These are phyloP conservation scores for Hypoxylon sp. DNA, from an alignment of 2,329 filamentous ascomycete species.

Conservation along the genomic window DNA sequence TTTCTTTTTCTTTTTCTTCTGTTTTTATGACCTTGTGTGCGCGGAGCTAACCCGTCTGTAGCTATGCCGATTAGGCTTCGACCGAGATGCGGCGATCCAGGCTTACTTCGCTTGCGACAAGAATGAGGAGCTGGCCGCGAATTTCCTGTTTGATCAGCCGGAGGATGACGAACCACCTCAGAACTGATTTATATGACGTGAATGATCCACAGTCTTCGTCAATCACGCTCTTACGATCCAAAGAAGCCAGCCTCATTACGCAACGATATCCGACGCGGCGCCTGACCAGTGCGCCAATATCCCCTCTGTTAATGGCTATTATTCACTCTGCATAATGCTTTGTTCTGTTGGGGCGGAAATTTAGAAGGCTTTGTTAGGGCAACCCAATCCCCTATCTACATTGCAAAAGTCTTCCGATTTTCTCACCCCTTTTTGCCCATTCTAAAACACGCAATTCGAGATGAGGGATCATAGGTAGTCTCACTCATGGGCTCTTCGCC, in stretches of 20 bases:
- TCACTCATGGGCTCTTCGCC: constrained; percentile 6
- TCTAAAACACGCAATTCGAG: constrained; percentile 19
- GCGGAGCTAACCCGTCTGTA: constrained; percentile 54
- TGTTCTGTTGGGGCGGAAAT: constrained; percentile 15
- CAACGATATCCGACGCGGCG: constrained; percentile 33
- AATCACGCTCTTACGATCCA: constrained; percentile 37
- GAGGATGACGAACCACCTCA: constrained; percentile 77
- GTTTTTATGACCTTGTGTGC: constrained; percentile 19
- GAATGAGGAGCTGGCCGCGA: constrained; percentile 97
- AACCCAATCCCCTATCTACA: not conserved
- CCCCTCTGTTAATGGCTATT: constrained; percentile 37
- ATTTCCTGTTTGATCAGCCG: constrained; percentile 97
- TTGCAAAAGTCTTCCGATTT: constrained; percentile 10
- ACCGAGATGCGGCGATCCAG: constrained; percentile 93
- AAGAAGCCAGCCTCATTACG: constrained; percentile 23
- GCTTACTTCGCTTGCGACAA: constrained; percentile 99
- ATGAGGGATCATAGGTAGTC: constrained; percentile 12
- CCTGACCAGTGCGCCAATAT: constrained; percentile 22
- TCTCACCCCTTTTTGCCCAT: constrained; percentile 9
- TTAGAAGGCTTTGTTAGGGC: not conserved
- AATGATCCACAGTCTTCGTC: constrained; percentile 27
- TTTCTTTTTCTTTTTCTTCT: too few relatives aligned
- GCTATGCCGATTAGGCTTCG: constrained; percentile 93
- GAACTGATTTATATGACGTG: constrained; percentile 53
- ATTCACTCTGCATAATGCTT: constrained; percentile 28